These are phyloP conservation scores for Trichoderma asperelloides DNA, from an alignment of 495 filamentous ascomycete species.

Conservation along the genomic window DNA sequence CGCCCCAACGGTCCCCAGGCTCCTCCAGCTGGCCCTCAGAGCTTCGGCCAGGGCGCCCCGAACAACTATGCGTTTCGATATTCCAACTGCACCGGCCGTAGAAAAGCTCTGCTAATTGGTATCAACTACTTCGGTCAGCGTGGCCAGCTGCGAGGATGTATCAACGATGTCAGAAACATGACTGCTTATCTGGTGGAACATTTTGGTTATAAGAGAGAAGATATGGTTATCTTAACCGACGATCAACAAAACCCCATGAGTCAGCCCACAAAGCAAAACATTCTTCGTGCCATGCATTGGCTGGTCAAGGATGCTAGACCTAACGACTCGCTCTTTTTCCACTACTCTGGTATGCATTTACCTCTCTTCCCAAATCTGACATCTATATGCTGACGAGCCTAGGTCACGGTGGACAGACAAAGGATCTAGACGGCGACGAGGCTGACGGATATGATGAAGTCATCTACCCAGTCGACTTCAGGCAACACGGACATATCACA, in stretches of 20 bases:
- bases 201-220: slow-evolving; percentile 89
- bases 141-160: slow-evolving; percentile 87
- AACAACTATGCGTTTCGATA: slow-evolving; percentile 78
- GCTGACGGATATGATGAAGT: slow-evolving; percentile 96
- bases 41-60: slow-evolving; percentile 73
- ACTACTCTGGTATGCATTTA: slow-evolving; percentile 69
- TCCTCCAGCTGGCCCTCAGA: slow-evolving; percentile 49
- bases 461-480: slow-evolving; percentile 95
- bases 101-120: slow-evolving; percentile 90
- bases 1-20: slow-evolving; percentile 46
- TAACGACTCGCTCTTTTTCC: slow-evolving; percentile 96
- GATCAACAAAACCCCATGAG: slow-evolving; percentile 97
- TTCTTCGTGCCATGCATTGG: slow-evolving; percentile 97
- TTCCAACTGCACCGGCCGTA: slow-evolving; percentile 79
- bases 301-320: slow-evolving; percentile 88
- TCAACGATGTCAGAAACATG: slow-evolving; percentile 99
- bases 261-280: slow-evolving; percentile 93
- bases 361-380: neutral
- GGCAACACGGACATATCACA: slow-evolving; percentile 82
- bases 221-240: slow-evolving; percentile 97
- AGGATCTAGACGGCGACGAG: slow-evolving; percentile 88
- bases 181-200: slow-evolving; percentile 81
- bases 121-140: slow-evolving; percentile 97
- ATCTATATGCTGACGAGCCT: slow-evolving; percentile 9
- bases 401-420: slow-evolving; percentile 97